phyloP scores from a whole-genome alignment of 768 basidiomycete species.

The Mrakia blollopis region DNA sequence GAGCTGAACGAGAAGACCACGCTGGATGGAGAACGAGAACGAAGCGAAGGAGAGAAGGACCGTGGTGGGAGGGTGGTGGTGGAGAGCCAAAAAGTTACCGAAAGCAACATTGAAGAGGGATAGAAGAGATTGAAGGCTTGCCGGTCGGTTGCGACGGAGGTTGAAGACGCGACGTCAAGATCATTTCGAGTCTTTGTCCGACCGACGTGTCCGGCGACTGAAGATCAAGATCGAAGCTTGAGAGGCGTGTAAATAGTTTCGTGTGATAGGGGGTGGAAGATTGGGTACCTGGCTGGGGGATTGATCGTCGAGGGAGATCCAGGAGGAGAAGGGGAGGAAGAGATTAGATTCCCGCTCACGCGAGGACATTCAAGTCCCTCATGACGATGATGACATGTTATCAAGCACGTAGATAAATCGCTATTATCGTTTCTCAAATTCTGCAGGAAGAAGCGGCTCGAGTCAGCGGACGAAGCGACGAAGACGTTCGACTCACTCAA shows the following conservation, averaged over 20 bases:
- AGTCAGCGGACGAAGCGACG: not conserved
- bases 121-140: not conserved
- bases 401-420: not conserved
- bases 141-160: not conserved
- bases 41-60: too few species aligned
- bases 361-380: not conserved
- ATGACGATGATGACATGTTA: not conserved
- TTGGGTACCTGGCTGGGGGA: not conserved
- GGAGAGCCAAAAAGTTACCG: too few species aligned
- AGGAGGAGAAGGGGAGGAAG: not conserved
- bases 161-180: not conserved
- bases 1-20: conserved; percentile 1
- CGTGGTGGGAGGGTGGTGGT: not conserved
- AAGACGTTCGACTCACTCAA: too few species aligned
- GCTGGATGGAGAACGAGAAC: not conserved
- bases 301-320: not conserved
- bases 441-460: not conserved
- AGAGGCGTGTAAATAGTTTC: not conserved
- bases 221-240: not conserved
- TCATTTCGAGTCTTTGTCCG: not conserved
- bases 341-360: not conserved
- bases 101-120: not conserved
- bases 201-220: not conserved
- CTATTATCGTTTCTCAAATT: not conserved
- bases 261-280: not conserved